Base-by-base conservation (phyloP, 2,329 filamentous ascomycete genomes). In the Nigrospora osmanthi region DNA sequence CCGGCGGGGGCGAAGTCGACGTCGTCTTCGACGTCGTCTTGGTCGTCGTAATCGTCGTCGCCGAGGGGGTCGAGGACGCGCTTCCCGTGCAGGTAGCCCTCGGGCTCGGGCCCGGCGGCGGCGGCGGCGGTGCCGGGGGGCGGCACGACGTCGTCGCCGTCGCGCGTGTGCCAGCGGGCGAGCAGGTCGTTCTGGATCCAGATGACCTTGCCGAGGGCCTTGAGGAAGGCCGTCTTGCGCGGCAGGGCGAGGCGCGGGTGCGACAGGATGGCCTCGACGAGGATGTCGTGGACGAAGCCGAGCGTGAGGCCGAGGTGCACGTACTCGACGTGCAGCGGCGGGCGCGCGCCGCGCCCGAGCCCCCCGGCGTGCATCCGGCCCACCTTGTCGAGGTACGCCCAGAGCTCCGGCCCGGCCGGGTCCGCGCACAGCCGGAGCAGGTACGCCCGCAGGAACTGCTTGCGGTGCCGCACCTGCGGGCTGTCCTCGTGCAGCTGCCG, bases 161-260 rank as follows among this genome's bases (percentile, higher is more conserved):
- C 82, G 32, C 76, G 72, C 33, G 87, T 78, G 55, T 89, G 86
- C 83, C 85, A 90, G 61, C 85, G 86, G n/a, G 86, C 84, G 61
- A 91, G 87, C 30, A 91, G 72, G 62, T 91, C 87, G 59, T 91
- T 91, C 64, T 91, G 87, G 53, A 91, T 89, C 86, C 87, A 91
- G 52, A 91, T 83, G 23, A 91, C 81, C 62, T 93, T 91, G 50
- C 80, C 80, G 17, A 91, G 70, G 1, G 87, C 87, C 59, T 84
- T 86, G 39, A 90, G 75, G 5, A 91, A 73, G 17, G 78, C 82
- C 15, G 85, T 81, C 67, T 90, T 90, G 63, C 77, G 76, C 46
- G 73, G 70, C 54, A 87, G 72, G 34, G 75, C 72, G 34, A 93
- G 70, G 3, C 76, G 75, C 1, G 85, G 85, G 56, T 89, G 76